These are phyloP conservation scores for Lentinula lateritia DNA, from an alignment of 768 basidiomycete genomes.

Conservation along the genomic window DNA sequence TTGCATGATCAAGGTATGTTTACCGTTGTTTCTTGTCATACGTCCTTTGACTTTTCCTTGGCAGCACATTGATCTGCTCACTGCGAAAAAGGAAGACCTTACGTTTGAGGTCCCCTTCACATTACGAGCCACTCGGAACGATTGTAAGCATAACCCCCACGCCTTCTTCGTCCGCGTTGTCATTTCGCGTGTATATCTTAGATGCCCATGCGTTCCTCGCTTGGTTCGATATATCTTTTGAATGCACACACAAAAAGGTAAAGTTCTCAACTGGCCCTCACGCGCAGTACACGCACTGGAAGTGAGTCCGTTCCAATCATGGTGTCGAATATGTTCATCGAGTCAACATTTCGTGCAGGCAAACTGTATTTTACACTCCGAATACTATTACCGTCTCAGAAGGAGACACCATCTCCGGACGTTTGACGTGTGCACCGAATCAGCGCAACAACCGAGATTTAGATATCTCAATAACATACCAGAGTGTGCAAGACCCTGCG, in stretches of 20 bases:
- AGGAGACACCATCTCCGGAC: conserved; percentile 71
- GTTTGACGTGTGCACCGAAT: conserved; percentile 80
- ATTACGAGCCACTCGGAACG: conserved; percentile 79
- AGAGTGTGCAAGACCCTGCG: conserved; percentile 31
- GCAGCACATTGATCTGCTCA: conserved; percentile 84
- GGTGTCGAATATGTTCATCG: neutral
- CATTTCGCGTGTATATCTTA: conserved; percentile 22
- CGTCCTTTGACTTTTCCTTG: neutral
- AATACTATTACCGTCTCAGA: conserved; percentile 63
- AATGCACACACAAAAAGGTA: conserved; percentile 92
- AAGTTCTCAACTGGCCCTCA: conserved; percentile 98
- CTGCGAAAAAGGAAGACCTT: conserved; percentile 93
- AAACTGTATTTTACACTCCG: conserved; percentile 98
- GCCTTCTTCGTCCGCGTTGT: neutral
- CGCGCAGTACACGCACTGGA: conserved; percentile 94
- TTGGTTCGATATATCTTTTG: conserved; percentile 98
- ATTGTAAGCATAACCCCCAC: conserved; percentile 55
- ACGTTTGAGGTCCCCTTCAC: conserved; percentile 78
- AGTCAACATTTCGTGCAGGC: conserved; percentile 35
- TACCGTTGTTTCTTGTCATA: neutral
- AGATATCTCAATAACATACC: conserved; percentile 81
- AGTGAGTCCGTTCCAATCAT: conserved; percentile 47
- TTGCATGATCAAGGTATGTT: conserved; percentile 73
- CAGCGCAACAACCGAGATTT: conserved; percentile 90
- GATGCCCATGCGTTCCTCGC: conserved; percentile 97